These are phyloP conservation scores for Durusdinium trenchii DNA, from an alignment of 73 alveolate genomes.

Conservation along the genomic window DNA sequence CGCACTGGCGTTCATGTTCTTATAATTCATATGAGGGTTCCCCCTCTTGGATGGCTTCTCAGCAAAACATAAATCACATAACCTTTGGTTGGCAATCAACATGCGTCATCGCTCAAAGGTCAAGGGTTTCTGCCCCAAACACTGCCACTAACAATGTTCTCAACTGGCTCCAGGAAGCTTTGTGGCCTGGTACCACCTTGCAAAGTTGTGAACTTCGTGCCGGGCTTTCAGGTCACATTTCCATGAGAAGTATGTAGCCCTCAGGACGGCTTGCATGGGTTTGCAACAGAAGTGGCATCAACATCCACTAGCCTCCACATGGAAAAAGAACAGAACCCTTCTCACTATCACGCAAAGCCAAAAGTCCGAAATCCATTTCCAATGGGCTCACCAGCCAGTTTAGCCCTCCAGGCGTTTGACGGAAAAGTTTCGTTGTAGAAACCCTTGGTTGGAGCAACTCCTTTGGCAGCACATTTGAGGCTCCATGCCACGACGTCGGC, in stretches of 20 bases:
- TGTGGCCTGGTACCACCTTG: background rate
- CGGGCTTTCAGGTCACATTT: slow-evolving; percentile 25
- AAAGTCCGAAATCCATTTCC: background rate
- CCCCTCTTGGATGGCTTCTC: background rate
- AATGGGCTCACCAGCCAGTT: background rate
- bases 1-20: background rate
- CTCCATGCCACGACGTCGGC: slow-evolving; percentile 45
- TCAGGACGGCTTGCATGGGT: background rate
- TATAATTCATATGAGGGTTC: background rate
- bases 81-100: too few species aligned
- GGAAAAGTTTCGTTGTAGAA: slow-evolving; percentile 8
- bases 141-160: too few species aligned
- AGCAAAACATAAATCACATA: slow-evolving; percentile 8
- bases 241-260: slow-evolving; percentile 8
- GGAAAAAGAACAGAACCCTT: background rate
- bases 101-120: too few species aligned
- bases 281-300: too few species aligned
- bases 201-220: slow-evolving; percentile 4
- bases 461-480: background rate
- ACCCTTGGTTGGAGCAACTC: background rate
- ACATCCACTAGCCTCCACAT: too few species aligned
- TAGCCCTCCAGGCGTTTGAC: background rate
- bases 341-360: background rate
- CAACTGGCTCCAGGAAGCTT: too few species aligned
- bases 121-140: too few species aligned